Evolutionary conservation across 768 basidiomycete genomes (phyloP), one percentile per base, ranked within the genome.

Genomic region (Pleurotus platypus): DNA sequence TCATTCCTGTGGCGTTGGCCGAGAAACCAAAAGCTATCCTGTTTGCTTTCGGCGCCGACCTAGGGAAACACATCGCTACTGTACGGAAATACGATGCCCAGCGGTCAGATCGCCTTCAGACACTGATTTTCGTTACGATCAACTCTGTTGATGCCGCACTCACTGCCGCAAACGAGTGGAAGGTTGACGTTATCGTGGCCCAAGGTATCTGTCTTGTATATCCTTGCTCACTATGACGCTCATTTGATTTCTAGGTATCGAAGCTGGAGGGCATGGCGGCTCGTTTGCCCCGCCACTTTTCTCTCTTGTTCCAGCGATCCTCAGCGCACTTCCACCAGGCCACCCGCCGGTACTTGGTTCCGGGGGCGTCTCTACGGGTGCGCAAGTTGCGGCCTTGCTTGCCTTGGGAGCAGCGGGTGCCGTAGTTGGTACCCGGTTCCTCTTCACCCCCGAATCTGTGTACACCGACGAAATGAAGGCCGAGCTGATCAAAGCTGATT

Each of bases 181-280:
- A 75, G 48, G 75, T 72, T 1, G 84, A 86, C 58, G 73, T 78
- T 5, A 57, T 86, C 30, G 79, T 86, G 7, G 78, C 77, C 0
- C 83, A 84, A 74, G 81, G 82, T 79, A 61, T 40, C 57, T 56
- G 11, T 13, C 18, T 3, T 20, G 12, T 24, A 27, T 15, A 26
- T 9, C 51, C 27, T 11, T 11, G 20, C 48, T 27, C 53, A 39
- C 39, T 13, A 3, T 35, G 16, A 11, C 24, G n/a, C 22, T 50
- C 6, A 50, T 15, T 45, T 38, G 56, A 49, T 58, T 54, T 12
- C 60, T 43, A 81, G 80, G 80, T 11, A 70, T 65, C 50, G 81
- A 83, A 61, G 71, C 79, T 5, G 81, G 81, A 3, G 81, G 81
- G 5, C 80, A 81, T 61, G 79, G 78, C 1, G 59, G 67, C 20